Base-by-base conservation (phyloP, 2,329 filamentous ascomycete species). In the Verticillium alfalfae region DNA sequence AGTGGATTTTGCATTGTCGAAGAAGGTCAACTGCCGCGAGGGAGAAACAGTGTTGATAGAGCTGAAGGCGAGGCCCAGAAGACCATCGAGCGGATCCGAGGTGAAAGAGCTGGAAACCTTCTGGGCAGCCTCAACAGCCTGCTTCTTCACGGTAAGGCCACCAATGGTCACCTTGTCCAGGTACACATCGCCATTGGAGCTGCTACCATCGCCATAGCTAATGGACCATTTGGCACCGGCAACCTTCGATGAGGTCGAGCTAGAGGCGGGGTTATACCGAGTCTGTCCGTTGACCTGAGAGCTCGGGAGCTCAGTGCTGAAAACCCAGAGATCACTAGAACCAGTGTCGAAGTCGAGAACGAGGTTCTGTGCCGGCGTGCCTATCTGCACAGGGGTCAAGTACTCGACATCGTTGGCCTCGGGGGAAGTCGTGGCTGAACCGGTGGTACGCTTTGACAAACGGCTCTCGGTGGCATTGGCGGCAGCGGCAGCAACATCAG, bases 1-100 rank as follows among this genome's bases (percentile, higher is more conserved):
- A 45, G 65, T 52, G 38, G 61, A 59, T 61, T 63, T 67, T 38
- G 63, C 63, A 18, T 63, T 66, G 54, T 62, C 61, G 52, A 66
- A 66, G 45, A 70, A 74, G 45, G 72, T 75, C 55, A 62, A 63
- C 60, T 71, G 70, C 56, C 55, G 77, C 16, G 79, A 62, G 7
- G 72, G 72, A n/a, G 31, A 36, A 26, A 70, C 70, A 2, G 67
- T 66, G 68, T 75, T 75, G 57, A 72, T 68, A 52, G 59, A 67
- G 67, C 82, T 84, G 72, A 89, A 91, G 5, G 82, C 88, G 34
- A 91, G 81, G 15, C 89, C 89, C 18, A 92, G 78, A 3, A 92
- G 81, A 16, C 89, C 89, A 70, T 89, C 86, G 56, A 60, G 63
- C 2, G 55, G 34, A 60, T 61, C 41, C 34, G 60, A 63, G 7